Conservation (phyloP, 225 moss, liverwort and hornwort species). For the Marchantia paleacea region DNA sequence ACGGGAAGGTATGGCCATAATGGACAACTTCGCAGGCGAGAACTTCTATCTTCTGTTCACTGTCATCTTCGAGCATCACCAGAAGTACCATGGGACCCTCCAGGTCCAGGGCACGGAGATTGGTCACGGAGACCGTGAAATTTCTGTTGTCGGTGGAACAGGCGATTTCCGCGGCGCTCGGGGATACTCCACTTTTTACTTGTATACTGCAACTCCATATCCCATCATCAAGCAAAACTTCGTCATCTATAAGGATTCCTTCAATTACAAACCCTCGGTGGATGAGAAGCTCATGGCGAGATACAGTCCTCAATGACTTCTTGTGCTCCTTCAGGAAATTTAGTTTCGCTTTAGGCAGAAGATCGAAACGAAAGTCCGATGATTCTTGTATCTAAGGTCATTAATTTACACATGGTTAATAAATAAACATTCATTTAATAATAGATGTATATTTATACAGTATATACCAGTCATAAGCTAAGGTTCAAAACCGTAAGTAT, state of each 20-base stretch:
- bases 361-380: too few relatives aligned
- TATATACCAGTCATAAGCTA: too few relatives aligned
- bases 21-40: constrained; percentile 26
- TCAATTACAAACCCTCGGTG: constrained; percentile 28
- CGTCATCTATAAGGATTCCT: constrained; percentile 33
- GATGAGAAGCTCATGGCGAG: constrained; percentile 16
- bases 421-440: too few relatives aligned
- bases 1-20: constrained; percentile 36
- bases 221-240: constrained; percentile 36
- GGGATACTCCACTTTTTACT: constrained; percentile 36
- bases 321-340: too few relatives aligned
- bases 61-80: constrained; percentile 36
- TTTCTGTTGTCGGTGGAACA: constrained; percentile 40
- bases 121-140: constrained; percentile 36
- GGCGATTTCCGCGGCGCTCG: constrained; percentile 42
- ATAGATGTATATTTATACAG: too few relatives aligned
- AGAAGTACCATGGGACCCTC: constrained; percentile 34
- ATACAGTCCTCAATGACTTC: too few relatives aligned
- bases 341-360: too few relatives aligned
- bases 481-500: too few relatives aligned
- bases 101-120: constrained; percentile 46
- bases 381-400: too few relatives aligned
- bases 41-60: constrained; percentile 44
- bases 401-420: too few relatives aligned
- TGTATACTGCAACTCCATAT: constrained; percentile 10